Percentiles rank a stretch among this genome's conserved stretches.
Evolutionary conservation across 2,329 filamentous ascomycete species (phyloP).

Genomic region (Aspergillus pseudoglaucus): DNA sequence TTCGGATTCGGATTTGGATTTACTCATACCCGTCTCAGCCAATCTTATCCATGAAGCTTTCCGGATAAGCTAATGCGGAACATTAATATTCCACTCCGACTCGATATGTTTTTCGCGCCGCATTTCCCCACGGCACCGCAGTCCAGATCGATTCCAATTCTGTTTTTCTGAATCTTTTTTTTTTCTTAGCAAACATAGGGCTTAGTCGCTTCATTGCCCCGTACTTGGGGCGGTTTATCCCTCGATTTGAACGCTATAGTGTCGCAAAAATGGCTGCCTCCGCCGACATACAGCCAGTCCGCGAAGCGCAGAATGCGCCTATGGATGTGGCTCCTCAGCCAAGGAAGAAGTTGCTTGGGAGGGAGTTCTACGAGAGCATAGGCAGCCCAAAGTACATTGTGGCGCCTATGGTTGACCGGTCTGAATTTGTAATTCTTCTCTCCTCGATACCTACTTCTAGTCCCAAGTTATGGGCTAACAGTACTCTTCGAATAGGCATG

Average conservation of each 20-base stretch:
- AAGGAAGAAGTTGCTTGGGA: conserved; percentile 64
- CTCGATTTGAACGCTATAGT: conserved; percentile 5
- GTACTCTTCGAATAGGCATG: conserved; percentile 60
- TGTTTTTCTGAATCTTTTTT: not conserved
- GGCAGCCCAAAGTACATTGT: conserved; percentile 85
- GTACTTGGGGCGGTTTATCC: conserved; percentile 18
- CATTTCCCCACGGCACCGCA: conserved; percentile 3
- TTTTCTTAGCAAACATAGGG: conserved; percentile 25
- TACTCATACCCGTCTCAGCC: too few species aligned
- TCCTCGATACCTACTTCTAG: not conserved
- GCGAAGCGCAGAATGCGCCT: conserved; percentile 15
- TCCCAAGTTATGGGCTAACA: conserved; percentile 4
- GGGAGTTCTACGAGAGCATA: conserved; percentile 91
- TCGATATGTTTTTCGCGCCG: conserved; percentile 13
- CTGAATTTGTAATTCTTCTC: conserved; percentile 71
- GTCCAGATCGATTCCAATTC: conserved; percentile 5
- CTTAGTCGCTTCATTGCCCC: conserved; percentile 19
- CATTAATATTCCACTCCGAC: conserved; percentile 17
- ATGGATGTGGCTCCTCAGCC: conserved; percentile 7
- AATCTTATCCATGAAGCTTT: too few species aligned
- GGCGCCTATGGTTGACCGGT: conserved; percentile 97
- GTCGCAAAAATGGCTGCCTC: conserved; percentile 22
- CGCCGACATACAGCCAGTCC: conserved; percentile 11
- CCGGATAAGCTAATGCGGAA: conserved; percentile 26
- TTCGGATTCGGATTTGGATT: conserved; percentile 25